Evolutionary conservation across 1,284 basidiomycete genomes (phyloP).

Genomic region (Golubevia pallescens): DNA sequence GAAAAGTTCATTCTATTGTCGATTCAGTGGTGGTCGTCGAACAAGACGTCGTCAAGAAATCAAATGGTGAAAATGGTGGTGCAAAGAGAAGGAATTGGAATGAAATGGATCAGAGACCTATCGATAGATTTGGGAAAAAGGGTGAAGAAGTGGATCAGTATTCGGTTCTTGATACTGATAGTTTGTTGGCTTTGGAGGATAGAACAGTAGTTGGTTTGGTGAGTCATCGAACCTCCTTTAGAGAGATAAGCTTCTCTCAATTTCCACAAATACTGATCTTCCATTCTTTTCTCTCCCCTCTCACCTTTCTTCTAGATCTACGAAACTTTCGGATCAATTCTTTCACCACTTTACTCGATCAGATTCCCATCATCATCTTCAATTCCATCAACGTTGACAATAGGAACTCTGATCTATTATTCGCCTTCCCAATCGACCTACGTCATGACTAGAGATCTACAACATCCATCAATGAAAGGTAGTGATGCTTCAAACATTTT

Average conservation of each 20-base stretch:
- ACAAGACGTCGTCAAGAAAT: slow-evolving; percentile 25
- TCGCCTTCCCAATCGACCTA: slow-evolving; percentile 78
- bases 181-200: slow-evolving; percentile 83
- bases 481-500: slow-evolving; percentile 90
- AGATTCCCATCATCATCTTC: slow-evolving; percentile 64
- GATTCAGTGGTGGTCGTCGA: slow-evolving; percentile 52
- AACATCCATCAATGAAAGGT: slow-evolving; percentile 71
- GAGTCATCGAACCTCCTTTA: slow-evolving; percentile 56
- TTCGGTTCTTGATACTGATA: slow-evolving; percentile 77
- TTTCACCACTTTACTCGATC: slow-evolving; percentile 81
- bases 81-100: background rate
- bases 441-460: slow-evolving; percentile 75
- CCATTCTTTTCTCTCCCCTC: background rate
- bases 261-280: background rate
- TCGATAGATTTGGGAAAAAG: slow-evolving; percentile 28
- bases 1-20: slow-evolving; percentile 50
- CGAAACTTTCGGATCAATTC: slow-evolving; percentile 88
- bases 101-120: slow-evolving; percentile 12
- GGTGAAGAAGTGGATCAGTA: slow-evolving; percentile 41
- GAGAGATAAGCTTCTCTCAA: slow-evolving; percentile 2
- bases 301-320: slow-evolving; percentile 70
- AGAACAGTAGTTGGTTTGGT: slow-evolving; percentile 82
- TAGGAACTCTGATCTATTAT: slow-evolving; percentile 72
- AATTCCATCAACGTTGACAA: slow-evolving; percentile 44
- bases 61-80: background rate